Evolutionary conservation across 495 filamentous ascomycete genomes (phyloP), one percentile per base, ranked within the genome.

Genomic region (Talaromyces ruber): DNA sequence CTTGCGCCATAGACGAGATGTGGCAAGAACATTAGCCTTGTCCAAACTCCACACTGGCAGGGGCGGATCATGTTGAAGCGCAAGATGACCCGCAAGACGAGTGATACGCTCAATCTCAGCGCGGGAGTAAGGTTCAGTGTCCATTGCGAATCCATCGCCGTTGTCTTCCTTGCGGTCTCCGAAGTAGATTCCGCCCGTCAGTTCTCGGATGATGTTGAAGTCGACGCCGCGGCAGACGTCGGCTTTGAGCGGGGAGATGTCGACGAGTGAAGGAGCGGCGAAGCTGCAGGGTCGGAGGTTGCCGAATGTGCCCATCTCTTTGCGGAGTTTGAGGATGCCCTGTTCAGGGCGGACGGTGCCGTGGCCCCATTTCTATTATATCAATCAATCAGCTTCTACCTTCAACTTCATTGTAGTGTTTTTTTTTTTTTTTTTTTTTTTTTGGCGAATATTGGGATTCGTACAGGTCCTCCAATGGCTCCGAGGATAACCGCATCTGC

Each of bases 281-380:
- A 98, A 98, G 83, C 87, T 93, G 85, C 94, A 98, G 5, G 94
- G 94, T 4, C 94, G 92, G 54, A 98, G 88, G 84, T 98, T 98
- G 66, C 93, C 94, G 78, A 94, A 98, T 66, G 94, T 90, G 70
- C 82, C 80, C 82, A 98, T 88, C 73, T 96, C 88, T 74, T 96
- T 97, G 80, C 94, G 92, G 52, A 98, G 90, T 65, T 81, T 84
- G 59, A 98, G 89, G 71, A 98, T 84, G 62, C 94, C 94, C 77
- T 98, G 93, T 71, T 98, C 94, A 5, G 94, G 94, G 55, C 94
- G 89, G 62, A 98, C 88, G 58, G 83, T 71, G 64, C 91, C 90
- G 4, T 90, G 92, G 61, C 94, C 94, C 91, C 95, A 98, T 93
- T 98, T 88, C 84, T 84, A 43, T 30, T 7, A 45, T 22, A 25